Base-by-base conservation (phyloP, 805 yeast species). In the Kregervanrija fluxuum region DNA sequence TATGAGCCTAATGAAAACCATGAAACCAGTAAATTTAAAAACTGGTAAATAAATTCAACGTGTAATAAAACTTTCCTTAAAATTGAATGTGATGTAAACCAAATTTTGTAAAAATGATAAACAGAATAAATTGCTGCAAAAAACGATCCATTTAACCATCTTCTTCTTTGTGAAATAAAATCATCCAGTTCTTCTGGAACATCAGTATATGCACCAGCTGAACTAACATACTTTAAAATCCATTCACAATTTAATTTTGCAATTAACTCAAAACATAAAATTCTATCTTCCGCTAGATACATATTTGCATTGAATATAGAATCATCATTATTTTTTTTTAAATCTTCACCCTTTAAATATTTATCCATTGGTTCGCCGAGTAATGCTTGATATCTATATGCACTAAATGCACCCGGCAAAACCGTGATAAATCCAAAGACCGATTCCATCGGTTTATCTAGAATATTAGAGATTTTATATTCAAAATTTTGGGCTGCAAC, bases 401-500 rank as follows among this genome's bases (percentile, higher is more conserved):
- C 99, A 12, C 95, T 85, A 56, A 93, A 90, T 0, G 98, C 98
- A 56, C 98, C 98, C 0, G 98, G 98, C 43, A 93, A 72, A 46
- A 93, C 98, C 0, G 95, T 77, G 53, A 91, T 90, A 60, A 88
- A 91, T 0, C 99, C 99, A 66, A 93, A 91, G 2, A 83, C 85
- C 4, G 95, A 83, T 62, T 91, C 99, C 74, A 89, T 84, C 0
- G 99, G 97, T 64, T 93, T 91, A 68, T 93, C 98, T 48, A 91
- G 70, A 49, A 91, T 87, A 61, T 91, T 93, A 5, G 96, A 88
- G 70, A 89, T 90, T 64, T 93, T 93, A 64, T 93, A 93, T 62
- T 91, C 99, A 63, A 93, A 91, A 64, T 91, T 91, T 63, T 93
- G 98, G 0, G 97, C 95, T 3, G 98, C 96, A 9, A 91, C 91